These are phyloP conservation scores for Oryza nivara DNA, from an alignment of 176 grass and related monocot species.

Conservation along the genomic window DNA sequence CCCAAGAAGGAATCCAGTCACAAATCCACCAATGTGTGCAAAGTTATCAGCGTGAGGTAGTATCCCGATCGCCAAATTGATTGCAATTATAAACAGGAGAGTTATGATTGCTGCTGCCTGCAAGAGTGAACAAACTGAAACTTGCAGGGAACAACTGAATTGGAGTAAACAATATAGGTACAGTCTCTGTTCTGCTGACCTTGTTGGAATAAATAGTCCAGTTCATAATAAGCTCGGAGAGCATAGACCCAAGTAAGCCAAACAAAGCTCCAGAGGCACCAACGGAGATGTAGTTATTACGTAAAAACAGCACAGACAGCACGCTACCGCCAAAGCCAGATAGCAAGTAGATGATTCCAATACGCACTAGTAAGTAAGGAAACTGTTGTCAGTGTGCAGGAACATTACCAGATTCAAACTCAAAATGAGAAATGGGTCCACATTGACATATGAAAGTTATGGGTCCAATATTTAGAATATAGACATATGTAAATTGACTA, in stretches of 20 bases:
- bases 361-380: slow-evolving; percentile 53
- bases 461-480: not conserved
- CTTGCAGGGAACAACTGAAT: slow-evolving; percentile 9
- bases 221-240: slow-evolving; percentile 94
- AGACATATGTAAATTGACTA: not conserved
- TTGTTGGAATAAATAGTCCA: slow-evolving; percentile 97
- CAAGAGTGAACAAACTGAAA: slow-evolving; percentile 26
- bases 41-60: slow-evolving; percentile 90
- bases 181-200: slow-evolving; percentile 43
- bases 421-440: not conserved
- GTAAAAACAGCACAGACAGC: slow-evolving; percentile 72
- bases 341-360: slow-evolving; percentile 82
- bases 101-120: slow-evolving; percentile 77
- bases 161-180: not conserved
- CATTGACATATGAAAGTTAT: not conserved
- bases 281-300: slow-evolving; percentile 62
- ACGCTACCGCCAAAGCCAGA: slow-evolving; percentile 85
- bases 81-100: slow-evolving; percentile 62
- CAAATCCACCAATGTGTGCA: slow-evolving; percentile 76
- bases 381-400: slow-evolving; percentile 26
- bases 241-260: slow-evolving; percentile 92
- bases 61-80: slow-evolving; percentile 86
- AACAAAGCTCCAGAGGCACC: slow-evolving; percentile 96
- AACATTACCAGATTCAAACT: not conserved
- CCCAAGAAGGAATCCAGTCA: slow-evolving; percentile 78